A percentile compares a stretch with the other conserved stretches of the same genome.
These are phyloP conservation scores for Microsporum ferrugineum DNA, from an alignment of 2,329 filamentous ascomycete genomes.

Conservation along the genomic window DNA sequence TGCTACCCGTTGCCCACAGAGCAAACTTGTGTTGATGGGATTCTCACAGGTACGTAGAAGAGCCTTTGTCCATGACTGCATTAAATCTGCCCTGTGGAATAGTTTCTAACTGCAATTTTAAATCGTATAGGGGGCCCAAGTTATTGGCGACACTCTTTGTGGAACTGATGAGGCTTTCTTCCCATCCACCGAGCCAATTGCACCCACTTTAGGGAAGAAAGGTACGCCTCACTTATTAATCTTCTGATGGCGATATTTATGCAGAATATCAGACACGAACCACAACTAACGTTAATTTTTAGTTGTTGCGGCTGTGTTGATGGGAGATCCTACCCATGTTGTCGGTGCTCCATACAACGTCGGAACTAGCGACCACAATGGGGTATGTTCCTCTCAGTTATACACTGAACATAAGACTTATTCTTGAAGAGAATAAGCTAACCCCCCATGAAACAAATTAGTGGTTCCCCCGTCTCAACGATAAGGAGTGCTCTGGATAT, in stretches of 20 bases:
- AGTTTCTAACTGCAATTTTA: not conserved
- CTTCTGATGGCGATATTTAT: not conserved
- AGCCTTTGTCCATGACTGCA: not conserved
- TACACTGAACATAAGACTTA: not conserved
- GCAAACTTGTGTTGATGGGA: conserved; percentile 11
- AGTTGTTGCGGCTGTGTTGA: conserved; percentile 8
- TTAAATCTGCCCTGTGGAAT: not conserved
- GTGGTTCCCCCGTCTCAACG: conserved; percentile 8
- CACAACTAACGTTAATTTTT: not conserved
- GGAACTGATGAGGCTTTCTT: conserved; percentile 4
- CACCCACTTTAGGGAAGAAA: not conserved
- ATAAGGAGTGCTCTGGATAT: conserved; percentile 5
- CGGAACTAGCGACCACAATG: conserved; percentile 5
- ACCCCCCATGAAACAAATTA: not conserved
- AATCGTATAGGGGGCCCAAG: conserved; percentile 9
- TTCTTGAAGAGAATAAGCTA: not conserved
- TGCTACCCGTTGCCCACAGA: conserved; percentile 4
- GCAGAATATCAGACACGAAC: not conserved
- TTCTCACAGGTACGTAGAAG: conserved; percentile 9
- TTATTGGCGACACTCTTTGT: conserved; percentile 9
- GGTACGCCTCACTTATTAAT: not conserved
- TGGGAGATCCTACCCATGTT: conserved; percentile 9
- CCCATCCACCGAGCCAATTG: not conserved
- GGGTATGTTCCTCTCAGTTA: conserved; percentile 7
- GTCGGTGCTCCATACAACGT: conserved; percentile 2